These are phyloP conservation scores for Fusarium paranaense DNA, from an alignment of 2,329 filamentous ascomycete species.

Conservation along the genomic window DNA sequence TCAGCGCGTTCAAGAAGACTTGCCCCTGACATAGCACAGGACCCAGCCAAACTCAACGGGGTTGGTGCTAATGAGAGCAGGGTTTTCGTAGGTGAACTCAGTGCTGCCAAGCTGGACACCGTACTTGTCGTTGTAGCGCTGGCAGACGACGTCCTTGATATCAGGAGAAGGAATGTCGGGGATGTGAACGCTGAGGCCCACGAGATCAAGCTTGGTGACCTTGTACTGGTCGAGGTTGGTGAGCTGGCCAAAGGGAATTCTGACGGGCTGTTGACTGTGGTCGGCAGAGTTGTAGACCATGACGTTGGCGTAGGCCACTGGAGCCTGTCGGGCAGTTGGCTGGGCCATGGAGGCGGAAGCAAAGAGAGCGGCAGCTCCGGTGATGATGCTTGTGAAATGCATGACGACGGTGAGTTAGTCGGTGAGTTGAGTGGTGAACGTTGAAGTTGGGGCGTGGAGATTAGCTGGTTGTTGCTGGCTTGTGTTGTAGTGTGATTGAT, in stretches of 20 bases:
- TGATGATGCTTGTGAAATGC: constrained; percentile 16
- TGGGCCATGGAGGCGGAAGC: constrained; percentile 1
- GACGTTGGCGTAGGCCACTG: constrained; percentile 14
- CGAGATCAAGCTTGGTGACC: constrained; percentile 20
- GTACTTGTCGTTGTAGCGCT: constrained; percentile 29
- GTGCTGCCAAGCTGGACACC: constrained; percentile 25
- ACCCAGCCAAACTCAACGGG: constrained; percentile 32
- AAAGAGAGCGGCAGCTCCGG: constrained; percentile 13
- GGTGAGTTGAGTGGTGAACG: not conserved
- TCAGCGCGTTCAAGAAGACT: not conserved
- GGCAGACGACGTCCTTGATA: constrained; percentile 19
- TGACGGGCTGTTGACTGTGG: constrained; percentile 25
- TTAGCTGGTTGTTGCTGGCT: not conserved
- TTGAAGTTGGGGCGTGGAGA: not conserved
- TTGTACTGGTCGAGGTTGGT: constrained; percentile 19
- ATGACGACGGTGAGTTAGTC: not conserved
- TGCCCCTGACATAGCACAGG: constrained; percentile 24
- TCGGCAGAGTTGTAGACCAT: constrained; percentile 13
- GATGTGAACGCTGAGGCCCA: constrained; percentile 13
- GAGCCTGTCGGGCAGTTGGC: constrained; percentile 10
- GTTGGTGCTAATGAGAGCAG: constrained; percentile 29
- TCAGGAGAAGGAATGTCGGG: constrained; percentile 9
- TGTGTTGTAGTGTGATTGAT: not conserved
- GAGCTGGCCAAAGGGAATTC: constrained; percentile 26
- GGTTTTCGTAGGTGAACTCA: constrained; percentile 21